phyloP scores from a whole-genome alignment of 1,139 yeast genomes.

The Yamadazyma pseudoaaseri region DNA sequence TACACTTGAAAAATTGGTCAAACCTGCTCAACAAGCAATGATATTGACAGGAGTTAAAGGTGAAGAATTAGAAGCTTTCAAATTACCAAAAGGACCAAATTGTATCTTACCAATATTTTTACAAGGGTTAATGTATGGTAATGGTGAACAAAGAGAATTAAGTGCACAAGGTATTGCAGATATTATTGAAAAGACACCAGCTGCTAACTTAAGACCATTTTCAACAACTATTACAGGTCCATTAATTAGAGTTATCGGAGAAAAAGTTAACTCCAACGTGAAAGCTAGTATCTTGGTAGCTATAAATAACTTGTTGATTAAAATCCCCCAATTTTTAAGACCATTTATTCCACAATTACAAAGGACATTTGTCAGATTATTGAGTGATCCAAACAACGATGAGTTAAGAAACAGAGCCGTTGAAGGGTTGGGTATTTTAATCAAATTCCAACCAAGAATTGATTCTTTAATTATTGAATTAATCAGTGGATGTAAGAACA shows the following conservation, averaged over 20 bases:
- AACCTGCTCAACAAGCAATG: constrained; percentile 75
- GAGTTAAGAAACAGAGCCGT: constrained; percentile 84
- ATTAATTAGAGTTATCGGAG: constrained; percentile 96
- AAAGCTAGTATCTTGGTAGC: constrained; percentile 90
- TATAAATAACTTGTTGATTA: constrained; percentile 69
- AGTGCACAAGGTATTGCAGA: constrained; percentile 91
- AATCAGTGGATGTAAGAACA: constrained; percentile 67
- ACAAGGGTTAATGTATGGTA: constrained; percentile 96
- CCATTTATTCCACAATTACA: constrained; percentile 98
- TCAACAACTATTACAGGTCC: constrained; percentile 97
- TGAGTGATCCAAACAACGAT: constrained; percentile 75
- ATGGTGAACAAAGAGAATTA: constrained; percentile 75
- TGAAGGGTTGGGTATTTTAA: constrained; percentile 80
- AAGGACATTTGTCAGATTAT: constrained; percentile 91
- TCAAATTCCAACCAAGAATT: constrained; percentile 88
- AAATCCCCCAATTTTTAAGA: constrained; percentile 87
- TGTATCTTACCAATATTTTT: constrained; percentile 87
- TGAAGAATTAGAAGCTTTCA: constrained; percentile 72
- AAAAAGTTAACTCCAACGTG: constrained; percentile 84
- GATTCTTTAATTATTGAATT: constrained; percentile 89
- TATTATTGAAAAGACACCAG: constrained; percentile 82
- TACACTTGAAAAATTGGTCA: constrained; percentile 70
- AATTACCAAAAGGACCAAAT: constrained; percentile 81
- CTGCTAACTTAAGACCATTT: constrained; percentile 75
- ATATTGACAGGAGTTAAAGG: constrained; percentile 63